Base-by-base conservation (phyloP, 345 rosid species). In the Citrus australasica region DNA sequence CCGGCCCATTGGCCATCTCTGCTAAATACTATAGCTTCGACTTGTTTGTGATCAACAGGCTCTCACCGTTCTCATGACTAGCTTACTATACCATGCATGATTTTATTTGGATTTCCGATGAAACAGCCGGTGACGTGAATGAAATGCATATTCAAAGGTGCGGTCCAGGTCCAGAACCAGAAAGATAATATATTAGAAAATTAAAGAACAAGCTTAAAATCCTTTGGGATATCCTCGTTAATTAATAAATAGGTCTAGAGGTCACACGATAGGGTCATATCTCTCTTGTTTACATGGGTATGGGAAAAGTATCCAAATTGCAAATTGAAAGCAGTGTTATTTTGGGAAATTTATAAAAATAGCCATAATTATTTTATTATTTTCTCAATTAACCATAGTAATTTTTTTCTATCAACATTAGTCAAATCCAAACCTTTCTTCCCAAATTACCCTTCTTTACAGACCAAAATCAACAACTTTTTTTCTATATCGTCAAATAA, bases 251-350 rank as follows among this genome's bases (percentile, higher is more conserved):
- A 13, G 60, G 59, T 42, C 42, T 40, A 30, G 69, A 37, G 75
- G 64, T 62, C 71, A 46, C 24, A 13, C 24, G 51, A 37, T n/a
- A 63, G 53, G 32, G 73, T 25, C 80, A 71, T 75, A 60, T 77
- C 78, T 76, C 79, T 73, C 81, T 0, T 32, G 11, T 0, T 40
- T 38, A 33, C 4, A 69, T 73, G 79, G 72, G 82, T 19, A 35
- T 72, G 68, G 78, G 71, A 19, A 30, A 63, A 28, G 78, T 37
- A 66, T 21, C 69, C 22, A 25, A 74, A 40, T 42, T 42, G 51
- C 51, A 11, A 42, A 42, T 11, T 67, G 66, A 28, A 73, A 61
- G 56, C 55, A 67, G 82, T 71, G 82, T 59, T 66, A 40, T 35
- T 78, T 42, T 67, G 62, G n/a, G n/a, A n/a, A n/a, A n/a, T n/a